Percentiles rank a stretch among this genome's conserved stretches.
Conservation (phyloP, 164 flowering plant genomes). For the Stephania yunnanensis region DNA sequence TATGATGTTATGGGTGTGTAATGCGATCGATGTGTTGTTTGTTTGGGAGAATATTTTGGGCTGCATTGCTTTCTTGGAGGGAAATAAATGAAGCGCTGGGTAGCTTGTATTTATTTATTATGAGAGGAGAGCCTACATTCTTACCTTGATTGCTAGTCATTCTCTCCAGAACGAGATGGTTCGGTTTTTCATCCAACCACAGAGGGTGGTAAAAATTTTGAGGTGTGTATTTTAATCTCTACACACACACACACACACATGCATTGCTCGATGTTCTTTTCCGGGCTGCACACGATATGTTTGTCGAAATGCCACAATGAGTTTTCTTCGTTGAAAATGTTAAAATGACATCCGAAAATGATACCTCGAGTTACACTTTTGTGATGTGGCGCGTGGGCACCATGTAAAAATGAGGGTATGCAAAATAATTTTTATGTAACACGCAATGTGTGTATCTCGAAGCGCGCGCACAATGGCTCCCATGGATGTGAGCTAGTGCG, state of each 20-base stretch:
- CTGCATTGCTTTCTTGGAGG: background rate
- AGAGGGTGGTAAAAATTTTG: background rate
- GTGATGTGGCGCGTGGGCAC: too few species aligned
- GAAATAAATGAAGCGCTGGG: background rate
- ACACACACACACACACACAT: background rate
- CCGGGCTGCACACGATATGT: background rate
- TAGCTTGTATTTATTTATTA: background rate
- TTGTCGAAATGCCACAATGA: background rate
- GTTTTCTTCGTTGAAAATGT: too few species aligned
- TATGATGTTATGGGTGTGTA: too few species aligned
- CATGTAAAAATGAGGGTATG: too few species aligned
- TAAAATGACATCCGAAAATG: too few species aligned
- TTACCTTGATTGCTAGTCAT: constrained; percentile 11
- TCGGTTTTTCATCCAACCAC: constrained; percentile 1
- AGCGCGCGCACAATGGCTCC: too few species aligned
- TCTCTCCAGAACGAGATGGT: background rate
- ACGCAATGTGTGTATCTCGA: too few species aligned
- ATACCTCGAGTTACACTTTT: too few species aligned
- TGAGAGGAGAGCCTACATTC: constrained; percentile 3
- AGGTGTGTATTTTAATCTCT: background rate
- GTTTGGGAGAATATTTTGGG: background rate
- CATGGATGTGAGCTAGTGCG: too few species aligned
- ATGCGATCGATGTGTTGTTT: background rate
- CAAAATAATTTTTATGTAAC: too few species aligned
- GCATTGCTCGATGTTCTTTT: background rate